Evolutionary conservation across 108 stramenopile genomes (phyloP).

Genomic region (Cyclotella choctawhatcheeana): DNA sequence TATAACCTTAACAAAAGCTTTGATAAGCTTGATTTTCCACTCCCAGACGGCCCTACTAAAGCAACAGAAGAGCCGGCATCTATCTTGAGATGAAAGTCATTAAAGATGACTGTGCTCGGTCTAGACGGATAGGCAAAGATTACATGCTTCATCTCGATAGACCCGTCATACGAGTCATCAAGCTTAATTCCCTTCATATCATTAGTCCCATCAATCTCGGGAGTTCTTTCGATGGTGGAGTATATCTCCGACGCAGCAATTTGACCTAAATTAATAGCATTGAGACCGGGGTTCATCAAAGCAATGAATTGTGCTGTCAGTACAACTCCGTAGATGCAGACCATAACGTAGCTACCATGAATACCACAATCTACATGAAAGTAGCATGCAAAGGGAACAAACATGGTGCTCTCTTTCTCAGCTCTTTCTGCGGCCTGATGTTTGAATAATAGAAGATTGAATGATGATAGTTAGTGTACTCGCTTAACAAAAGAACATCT

Average conservation of each 20-base stretch:
- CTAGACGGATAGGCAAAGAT: slow-evolving; percentile 63
- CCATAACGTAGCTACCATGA: slow-evolving; percentile 44
- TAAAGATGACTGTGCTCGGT: slow-evolving; percentile 44
- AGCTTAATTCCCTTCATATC: slow-evolving; percentile 31
- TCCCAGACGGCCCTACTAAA: slow-evolving; percentile 66
- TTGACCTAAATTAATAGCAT: slow-evolving; percentile 36
- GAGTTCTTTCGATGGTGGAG: slow-evolving; percentile 31
- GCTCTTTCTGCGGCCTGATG: slow-evolving; percentile 25
- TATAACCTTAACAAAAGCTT: slow-evolving; percentile 58
- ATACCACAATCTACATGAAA: slow-evolving; percentile 34
- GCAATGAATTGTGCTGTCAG: slow-evolving; percentile 46
- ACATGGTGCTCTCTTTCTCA: slow-evolving; percentile 3
- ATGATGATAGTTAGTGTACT: too few relatives aligned
- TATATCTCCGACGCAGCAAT: slow-evolving; percentile 40
- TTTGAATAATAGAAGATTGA: too few relatives aligned
- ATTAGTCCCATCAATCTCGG: slow-evolving; percentile 37
- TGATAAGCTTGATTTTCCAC: slow-evolving; percentile 53
- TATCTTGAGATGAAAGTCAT: slow-evolving; percentile 54
- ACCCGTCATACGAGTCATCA: slow-evolving; percentile 23
- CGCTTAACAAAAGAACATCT: too few relatives aligned
- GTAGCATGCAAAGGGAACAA: slow-evolving; percentile 20
- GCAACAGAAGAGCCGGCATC: slow-evolving; percentile 63
- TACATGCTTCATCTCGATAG: slow-evolving; percentile 55
- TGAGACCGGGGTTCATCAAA: slow-evolving; percentile 42
- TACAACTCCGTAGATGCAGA: slow-evolving; percentile 44